These are phyloP conservation scores for Sporisorium exsertum DNA, from an alignment of 1,284 basidiomycete species.

Conservation along the genomic window DNA sequence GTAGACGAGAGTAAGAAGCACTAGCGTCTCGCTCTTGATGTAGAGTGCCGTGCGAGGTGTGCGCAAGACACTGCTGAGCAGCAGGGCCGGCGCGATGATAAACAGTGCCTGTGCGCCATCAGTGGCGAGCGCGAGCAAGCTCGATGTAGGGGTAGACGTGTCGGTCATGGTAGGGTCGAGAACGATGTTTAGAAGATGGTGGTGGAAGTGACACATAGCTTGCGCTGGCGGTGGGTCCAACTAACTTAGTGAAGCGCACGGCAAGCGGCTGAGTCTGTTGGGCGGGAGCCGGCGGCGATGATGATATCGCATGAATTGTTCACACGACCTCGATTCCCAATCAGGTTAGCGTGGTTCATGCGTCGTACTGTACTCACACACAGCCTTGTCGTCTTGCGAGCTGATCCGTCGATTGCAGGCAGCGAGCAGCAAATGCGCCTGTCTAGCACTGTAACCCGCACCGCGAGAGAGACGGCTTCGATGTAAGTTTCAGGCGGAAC, in stretches of 20 bases:
- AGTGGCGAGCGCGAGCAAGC: neutral
- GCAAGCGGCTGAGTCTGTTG: too few species aligned
- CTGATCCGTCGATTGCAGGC: too few species aligned
- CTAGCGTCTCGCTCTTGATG: conserved; percentile 3
- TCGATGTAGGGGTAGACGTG: neutral
- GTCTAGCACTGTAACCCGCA: too few species aligned
- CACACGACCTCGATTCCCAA: neutral
- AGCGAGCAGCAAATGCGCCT: too few species aligned
- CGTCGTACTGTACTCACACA: neutral
- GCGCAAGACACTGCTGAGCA: neutral
- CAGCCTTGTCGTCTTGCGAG: neutral
- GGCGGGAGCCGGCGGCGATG: neutral
- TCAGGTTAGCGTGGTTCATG: neutral
- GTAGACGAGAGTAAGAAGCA: conserved; percentile 2
- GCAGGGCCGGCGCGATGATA: neutral
- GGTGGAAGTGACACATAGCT: too few species aligned
- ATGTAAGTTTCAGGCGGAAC: neutral
- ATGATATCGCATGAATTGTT: neutral
- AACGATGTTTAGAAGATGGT: too few species aligned
- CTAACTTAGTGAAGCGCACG: neutral
- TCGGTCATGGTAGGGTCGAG: too few species aligned
- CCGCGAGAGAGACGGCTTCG: too few species aligned
- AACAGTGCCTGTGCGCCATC: neutral
- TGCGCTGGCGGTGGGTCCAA: too few species aligned
- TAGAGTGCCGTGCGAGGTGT: neutral